A percentile compares a stretch with the other conserved stretches of the same genome.
Evolutionary conservation across 441 rosid genomes (phyloP).

Genomic region (Aquilaria agallochum): DNA sequence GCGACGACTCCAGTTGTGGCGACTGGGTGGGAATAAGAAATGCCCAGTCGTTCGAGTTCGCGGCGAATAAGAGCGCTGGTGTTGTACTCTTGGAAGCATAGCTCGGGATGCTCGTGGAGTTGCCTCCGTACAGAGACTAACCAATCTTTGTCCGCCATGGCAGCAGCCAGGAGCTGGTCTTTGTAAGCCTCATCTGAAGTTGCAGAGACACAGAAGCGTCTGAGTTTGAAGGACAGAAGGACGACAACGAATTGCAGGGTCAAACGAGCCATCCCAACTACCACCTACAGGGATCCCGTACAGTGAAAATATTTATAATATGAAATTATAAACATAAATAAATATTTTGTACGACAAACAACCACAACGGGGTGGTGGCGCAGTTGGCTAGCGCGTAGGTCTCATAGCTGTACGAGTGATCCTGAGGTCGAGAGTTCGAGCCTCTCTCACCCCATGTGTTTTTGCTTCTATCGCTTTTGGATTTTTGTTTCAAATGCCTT

Average conservation of each 20-base stretch:
- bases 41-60: slow-evolving; percentile 54
- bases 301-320: too few relatives aligned
- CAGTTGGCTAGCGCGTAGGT: slow-evolving; percentile 91
- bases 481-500: too few relatives aligned
- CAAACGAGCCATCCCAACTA: too few relatives aligned
- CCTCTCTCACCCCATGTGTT: slow-evolving; percentile 65
- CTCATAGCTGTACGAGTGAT: slow-evolving; percentile 66
- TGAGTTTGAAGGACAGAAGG: too few relatives aligned
- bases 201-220: too few relatives aligned
- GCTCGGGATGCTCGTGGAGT: slow-evolving; percentile 83
- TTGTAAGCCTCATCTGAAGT: slow-evolving; percentile 16
- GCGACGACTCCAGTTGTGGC: slow-evolving; percentile 79
- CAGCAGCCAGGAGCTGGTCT: slow-evolving; percentile 33
- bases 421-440: slow-evolving; percentile 93
- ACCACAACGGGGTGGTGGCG: slow-evolving; percentile 50
- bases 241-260: too few relatives aligned
- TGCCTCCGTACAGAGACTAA: slow-evolving; percentile 56
- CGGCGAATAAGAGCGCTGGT: slow-evolving; percentile 71
- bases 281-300: too few relatives aligned
- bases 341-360: too few relatives aligned
- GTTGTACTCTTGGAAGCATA: slow-evolving; percentile 58
- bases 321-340: too few relatives aligned
- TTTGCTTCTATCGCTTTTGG: too few relatives aligned
- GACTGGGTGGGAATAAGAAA: slow-evolving; percentile 56
- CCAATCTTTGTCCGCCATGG: slow-evolving; percentile 53